Base-by-base conservation (phyloP, 129 eudicot species). In the Flaveria robusta region DNA sequence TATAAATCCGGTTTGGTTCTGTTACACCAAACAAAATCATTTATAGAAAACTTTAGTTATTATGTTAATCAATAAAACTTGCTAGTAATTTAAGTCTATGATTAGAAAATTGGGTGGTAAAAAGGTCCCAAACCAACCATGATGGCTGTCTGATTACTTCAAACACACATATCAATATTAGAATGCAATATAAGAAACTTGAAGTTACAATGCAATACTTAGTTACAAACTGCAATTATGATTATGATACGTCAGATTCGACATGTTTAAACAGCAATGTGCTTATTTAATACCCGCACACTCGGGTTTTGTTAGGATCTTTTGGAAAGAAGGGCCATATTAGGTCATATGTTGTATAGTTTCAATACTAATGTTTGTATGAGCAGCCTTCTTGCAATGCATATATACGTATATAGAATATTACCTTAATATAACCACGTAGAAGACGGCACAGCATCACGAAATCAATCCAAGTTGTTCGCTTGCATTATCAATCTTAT, bases 361-460 rank as follows among this genome's bases (percentile, higher is more conserved):
- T 60, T 62, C 71, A 71, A 71, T 71, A 63, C 82, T 79, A 27
- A 19, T 27, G 15, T 62, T 47, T 3, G 58, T 62, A 69, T 58
- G 52, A 70, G 51, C 68, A 78, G 43, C 42, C 72, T 70, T 70
- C 65, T 20, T 18, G 29, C 45, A 27, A 74, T 50, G 13, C 41
- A 60, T 26, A 27, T 27, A 27, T 1, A 27, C 3, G 2, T 0
- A 60, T 76, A 56, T 46, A 64, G 42, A 70, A 54, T 65, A 39
- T 78, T 56, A 70, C 77, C 77, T 78, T 78, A 43, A 78, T 49
- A n/a, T 66, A 41, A 66, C 79, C 75, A 74, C 66, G 45, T 49
- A 20, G 42, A 74, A 66, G 43, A 66, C 52, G 42, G 42, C 75
- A 27, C 52, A 51, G 31, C 34, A 72, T 66, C 74, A 41, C 18